Evolutionary conservation across 768 basidiomycete species (phyloP).

Genomic region (Suillus discolor): DNA sequence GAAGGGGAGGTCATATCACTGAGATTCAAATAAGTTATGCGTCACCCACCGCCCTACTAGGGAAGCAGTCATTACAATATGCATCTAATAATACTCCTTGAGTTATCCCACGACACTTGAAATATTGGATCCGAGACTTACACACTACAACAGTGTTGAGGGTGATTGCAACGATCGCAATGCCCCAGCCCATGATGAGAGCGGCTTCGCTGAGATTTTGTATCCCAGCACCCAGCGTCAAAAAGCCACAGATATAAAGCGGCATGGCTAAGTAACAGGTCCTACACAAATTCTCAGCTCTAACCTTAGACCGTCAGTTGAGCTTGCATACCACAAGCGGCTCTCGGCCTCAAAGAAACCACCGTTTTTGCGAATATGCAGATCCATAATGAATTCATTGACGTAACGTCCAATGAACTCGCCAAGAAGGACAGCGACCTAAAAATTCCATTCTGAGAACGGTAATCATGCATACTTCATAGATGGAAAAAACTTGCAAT

Average conservation of each 20-base stretch:
- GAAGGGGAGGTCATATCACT: not conserved
- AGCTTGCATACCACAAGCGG: conserved; percentile 39
- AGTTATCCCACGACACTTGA: not conserved
- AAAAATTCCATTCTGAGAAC: not conserved
- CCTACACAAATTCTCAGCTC: conserved; percentile 20
- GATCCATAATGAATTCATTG: conserved; percentile 52
- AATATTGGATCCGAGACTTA: conserved; percentile 16
- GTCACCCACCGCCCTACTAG: conserved; percentile 26
- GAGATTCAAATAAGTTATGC: not conserved
- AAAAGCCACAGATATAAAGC: conserved; percentile 44
- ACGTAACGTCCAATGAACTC: conserved; percentile 51
- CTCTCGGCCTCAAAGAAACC: conserved; percentile 59
- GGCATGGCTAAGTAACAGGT: conserved; percentile 43
- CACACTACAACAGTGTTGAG: conserved; percentile 45
- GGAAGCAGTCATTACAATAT: conserved; percentile 42
- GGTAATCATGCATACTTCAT: not conserved
- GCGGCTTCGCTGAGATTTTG: conserved; percentile 31
- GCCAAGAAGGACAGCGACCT: conserved; percentile 54
- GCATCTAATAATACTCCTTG: conserved; percentile 28
- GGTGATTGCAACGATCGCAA: conserved; percentile 39
- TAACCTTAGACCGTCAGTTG: not conserved
- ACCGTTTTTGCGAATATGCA: conserved; percentile 44
- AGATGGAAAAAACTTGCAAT: conserved; percentile 33
- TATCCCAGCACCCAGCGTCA: conserved; percentile 43
- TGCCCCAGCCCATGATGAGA: conserved; percentile 46